Percentiles rank a stretch among this genome's conserved stretches.
phyloP scores from a whole-genome alignment of 805 yeast species.

The Teunomyces barrocoloradensis region DNA sequence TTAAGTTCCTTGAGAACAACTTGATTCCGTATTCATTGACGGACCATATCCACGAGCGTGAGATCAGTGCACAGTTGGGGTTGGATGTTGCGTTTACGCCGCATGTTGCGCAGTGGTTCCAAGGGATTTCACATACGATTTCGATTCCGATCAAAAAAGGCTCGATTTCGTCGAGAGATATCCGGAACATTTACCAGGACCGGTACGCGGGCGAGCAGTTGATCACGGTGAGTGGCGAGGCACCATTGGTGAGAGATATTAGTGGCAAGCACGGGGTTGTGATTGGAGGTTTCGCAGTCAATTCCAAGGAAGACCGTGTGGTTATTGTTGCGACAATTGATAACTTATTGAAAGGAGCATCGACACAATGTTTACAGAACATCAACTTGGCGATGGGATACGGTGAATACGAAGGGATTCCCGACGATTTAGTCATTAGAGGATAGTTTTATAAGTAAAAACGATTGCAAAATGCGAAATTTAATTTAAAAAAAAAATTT shows the following conservation, averaged over 20 bases:
- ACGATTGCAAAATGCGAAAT: neutral
- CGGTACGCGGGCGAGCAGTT: conserved; percentile 84
- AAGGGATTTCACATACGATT: conserved; percentile 92
- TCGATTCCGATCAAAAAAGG: conserved; percentile 76
- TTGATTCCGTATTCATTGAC: conserved; percentile 93
- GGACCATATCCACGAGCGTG: conserved; percentile 95
- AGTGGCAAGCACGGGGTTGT: conserved; percentile 93
- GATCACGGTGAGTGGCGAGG: conserved; percentile 82
- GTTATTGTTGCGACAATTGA: conserved; percentile 95
- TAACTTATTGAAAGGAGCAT: conserved; percentile 95
- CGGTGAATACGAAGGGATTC: conserved; percentile 94
- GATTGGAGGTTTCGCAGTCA: conserved; percentile 94
- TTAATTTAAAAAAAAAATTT: neutral
- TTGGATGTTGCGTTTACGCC: conserved; percentile 85
- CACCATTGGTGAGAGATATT: conserved; percentile 89
- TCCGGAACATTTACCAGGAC: conserved; percentile 82
- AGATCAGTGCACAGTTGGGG: conserved; percentile 80
- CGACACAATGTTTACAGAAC: conserved; percentile 97
- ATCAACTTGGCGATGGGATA: conserved; percentile 87
- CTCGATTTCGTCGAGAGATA: conserved; percentile 72
- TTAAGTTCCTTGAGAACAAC: conserved; percentile 70
- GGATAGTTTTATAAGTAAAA: conserved; percentile 24
- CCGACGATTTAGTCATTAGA: conserved; percentile 59
- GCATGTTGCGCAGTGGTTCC: conserved; percentile 99
- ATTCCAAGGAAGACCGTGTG: conserved; percentile 81